These are phyloP conservation scores for Hevea brasiliensis DNA, from an alignment of 345 rosid species.

Conservation along the genomic window DNA sequence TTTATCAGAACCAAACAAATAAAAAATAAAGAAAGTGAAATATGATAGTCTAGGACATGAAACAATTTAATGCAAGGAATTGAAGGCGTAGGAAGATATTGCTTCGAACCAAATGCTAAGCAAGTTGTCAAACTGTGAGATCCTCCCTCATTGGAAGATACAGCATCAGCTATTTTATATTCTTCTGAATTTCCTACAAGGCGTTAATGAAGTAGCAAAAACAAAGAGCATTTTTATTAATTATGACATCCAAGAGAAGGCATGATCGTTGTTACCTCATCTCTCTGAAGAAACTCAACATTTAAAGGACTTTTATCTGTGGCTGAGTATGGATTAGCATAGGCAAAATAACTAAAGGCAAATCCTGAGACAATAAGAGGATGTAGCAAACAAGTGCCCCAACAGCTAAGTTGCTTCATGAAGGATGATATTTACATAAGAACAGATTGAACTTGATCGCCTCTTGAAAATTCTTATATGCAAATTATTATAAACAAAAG, in stretches of 20 bases:
- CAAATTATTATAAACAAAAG: neutral
- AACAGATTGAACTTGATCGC: neutral
- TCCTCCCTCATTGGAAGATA: no score
- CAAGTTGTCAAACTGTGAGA: no score
- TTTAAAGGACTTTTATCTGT: neutral
- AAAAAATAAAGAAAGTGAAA: no score
- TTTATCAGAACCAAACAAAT: no score
- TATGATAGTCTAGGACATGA: no score
- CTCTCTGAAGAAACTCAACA: neutral
- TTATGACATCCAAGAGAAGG: neutral
- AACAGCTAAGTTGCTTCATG: neutral
- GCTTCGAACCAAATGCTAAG: no score
- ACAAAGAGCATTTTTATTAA: neutral
- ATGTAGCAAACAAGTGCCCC: neutral
- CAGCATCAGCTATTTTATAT: no score
- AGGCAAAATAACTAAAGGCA: neutral
- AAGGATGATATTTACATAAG: neutral
- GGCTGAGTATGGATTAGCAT: neutral
- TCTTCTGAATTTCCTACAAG: no score
- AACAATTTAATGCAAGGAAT: no score
- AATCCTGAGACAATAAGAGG: neutral
- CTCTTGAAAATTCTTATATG: neutral
- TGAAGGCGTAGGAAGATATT: no score
- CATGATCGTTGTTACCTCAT: neutral
- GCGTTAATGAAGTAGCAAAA: no score